These are phyloP conservation scores for Zygosaccharomyces siamensis DNA, from an alignment of 805 yeast species.

Conservation along the genomic window DNA sequence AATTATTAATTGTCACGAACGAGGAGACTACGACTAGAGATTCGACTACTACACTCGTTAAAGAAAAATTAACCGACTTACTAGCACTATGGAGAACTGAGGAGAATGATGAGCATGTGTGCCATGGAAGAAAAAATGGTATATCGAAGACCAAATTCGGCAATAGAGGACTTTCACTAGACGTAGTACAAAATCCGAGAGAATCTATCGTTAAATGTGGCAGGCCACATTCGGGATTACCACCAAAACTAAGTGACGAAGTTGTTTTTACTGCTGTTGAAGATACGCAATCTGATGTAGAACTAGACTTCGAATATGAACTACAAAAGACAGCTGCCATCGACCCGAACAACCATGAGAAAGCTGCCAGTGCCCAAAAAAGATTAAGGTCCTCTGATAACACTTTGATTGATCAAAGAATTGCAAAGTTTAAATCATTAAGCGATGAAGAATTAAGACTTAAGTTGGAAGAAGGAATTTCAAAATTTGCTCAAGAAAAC, in stretches of 20 bases:
- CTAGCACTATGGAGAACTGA: constrained; percentile 7
- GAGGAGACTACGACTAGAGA: constrained; percentile 1
- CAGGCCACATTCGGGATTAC: constrained; percentile 1
- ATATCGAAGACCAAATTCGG: constrained; percentile 3
- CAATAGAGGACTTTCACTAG: constrained; percentile 23
- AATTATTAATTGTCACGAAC: constrained; percentile 4
- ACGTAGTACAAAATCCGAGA: constrained; percentile 15
- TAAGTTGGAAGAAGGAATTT: constrained; percentile 28
- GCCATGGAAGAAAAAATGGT: neutral
- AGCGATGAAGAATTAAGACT: constrained; percentile 30
- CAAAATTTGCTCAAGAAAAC: constrained; percentile 30
- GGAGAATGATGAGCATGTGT: neutral
- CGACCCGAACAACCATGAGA: neutral
- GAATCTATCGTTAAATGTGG: neutral
- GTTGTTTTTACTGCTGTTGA: constrained; percentile 17
- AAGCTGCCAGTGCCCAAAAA: constrained; percentile 1
- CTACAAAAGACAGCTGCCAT: neutral
- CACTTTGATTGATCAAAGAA: constrained; percentile 1
- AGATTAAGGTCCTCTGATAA: constrained; percentile 2
- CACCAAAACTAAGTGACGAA: constrained; percentile 9
- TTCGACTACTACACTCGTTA: constrained; percentile 15
- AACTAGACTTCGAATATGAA: constrained; percentile 13
- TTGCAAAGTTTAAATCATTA: constrained; percentile 6
- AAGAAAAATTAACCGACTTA: constrained; percentile 4
- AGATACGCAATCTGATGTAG: constrained; percentile 15